Conservation (phyloP, 805 yeast species). For the Saccharomycopsis capsularis region DNA sequence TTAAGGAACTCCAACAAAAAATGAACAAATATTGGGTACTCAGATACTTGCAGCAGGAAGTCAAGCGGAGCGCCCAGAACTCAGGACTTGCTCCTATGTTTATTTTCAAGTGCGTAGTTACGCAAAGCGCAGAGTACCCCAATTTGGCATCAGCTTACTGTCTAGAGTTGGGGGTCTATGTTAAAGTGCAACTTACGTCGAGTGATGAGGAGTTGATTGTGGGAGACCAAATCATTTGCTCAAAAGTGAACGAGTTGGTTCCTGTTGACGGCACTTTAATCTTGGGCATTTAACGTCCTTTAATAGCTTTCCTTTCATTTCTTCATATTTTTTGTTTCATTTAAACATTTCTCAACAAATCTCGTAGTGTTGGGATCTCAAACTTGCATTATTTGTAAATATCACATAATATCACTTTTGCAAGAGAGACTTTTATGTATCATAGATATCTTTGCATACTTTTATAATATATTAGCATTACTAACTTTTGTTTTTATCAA, state of each 20-base stretch:
- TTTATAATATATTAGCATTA: too few species aligned
- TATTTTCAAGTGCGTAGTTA: constrained; percentile 16
- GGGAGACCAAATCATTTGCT: constrained; percentile 19
- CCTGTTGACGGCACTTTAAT: constrained; percentile 12
- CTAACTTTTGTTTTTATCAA: too few species aligned
- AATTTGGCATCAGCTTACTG: constrained; percentile 17
- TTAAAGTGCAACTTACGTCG: neutral
- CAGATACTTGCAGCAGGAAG: constrained; percentile 11
- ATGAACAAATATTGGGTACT: constrained; percentile 11
- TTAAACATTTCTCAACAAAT: too few species aligned
- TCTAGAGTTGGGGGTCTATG: constrained; percentile 16
- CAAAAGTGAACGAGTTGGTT: constrained; percentile 7
- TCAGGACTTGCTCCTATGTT: neutral
- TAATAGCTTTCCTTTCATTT: neutral
- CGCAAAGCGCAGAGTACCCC: constrained; percentile 9
- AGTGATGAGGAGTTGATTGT: constrained; percentile 8
- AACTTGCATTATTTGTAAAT: too few species aligned
- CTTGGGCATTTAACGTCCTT: constrained; percentile 3
- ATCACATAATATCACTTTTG: too few species aligned
- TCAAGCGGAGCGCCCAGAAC: neutral
- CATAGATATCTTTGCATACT: too few species aligned
- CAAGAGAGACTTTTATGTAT: too few species aligned
- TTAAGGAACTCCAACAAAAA: constrained; percentile 1
- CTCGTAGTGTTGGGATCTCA: too few species aligned
- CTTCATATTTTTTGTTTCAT: neutral